Evolutionary conservation across 2,329 filamentous ascomycete genomes (phyloP), one percentile per base, ranked within the genome.

Genomic region (Penicillium sp.): DNA sequence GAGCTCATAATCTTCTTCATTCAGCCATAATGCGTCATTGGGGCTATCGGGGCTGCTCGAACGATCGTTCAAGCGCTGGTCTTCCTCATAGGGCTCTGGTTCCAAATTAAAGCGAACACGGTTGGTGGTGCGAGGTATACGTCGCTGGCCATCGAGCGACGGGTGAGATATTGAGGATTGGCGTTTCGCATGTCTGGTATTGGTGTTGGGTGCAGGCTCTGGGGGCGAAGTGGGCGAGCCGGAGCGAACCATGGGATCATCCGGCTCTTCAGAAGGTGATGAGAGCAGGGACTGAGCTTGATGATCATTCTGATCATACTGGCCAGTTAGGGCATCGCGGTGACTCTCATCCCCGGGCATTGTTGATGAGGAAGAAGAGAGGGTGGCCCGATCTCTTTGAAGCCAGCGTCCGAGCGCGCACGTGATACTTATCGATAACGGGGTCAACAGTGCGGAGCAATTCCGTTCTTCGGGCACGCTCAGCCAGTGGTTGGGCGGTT

Each of bases 71-170:
- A 58, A 55, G 36, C 36, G 41, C 19, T 43, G 44, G 38, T 61
- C 62, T 17, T 54, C 53, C 41, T 59, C 56, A 8, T 45, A 43
- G 1, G 52, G 44, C 13, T 59, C 57, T 15, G 63, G 54, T 3
- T 65, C 59, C n/a, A 70, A 36, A 47, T 89, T 82, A 66, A 93
- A 93, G 51, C 84, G 83, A 31, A 93, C 87, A 17, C 86, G 77
- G 60, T 86, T 83, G 7, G 78, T 75, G 1, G 84, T 87, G 38
- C 83, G 60, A 33, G 60, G 55, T 83, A 78, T 76, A 45, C 65
- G 64, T 18, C 58, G 62, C 16, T 67, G 63, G 39, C 69, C 69
- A 43, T 67, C 61, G 8, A 58, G 54, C n/a, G 58, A 45, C 18
- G 63, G 60, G 13, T 61, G 60, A n/a, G 63, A 64, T 36, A 72